Evolutionary conservation across 1,284 basidiomycete genomes (phyloP), one percentile per base, ranked within the genome.

Genomic region (Athelia sp.): DNA sequence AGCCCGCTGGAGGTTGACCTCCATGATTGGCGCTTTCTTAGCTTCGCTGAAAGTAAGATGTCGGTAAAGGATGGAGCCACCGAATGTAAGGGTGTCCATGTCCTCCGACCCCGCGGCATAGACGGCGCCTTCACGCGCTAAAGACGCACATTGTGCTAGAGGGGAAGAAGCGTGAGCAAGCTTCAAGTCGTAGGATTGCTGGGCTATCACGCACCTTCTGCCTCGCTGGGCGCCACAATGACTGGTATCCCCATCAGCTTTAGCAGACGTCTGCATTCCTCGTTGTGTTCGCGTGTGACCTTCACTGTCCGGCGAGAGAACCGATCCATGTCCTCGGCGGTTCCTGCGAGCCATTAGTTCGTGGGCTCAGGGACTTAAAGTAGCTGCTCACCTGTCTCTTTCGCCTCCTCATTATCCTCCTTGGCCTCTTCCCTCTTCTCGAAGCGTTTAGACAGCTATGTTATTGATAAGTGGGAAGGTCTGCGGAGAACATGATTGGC

Each of bases 41-140:
- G 94, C 94, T 65, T 99, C 97, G n/a, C 92, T 95, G 67, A 98
- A 98, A 6, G 97, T 99, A 47, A 99, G 81, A 68, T 98, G 96
- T 44, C 96, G 92, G 56, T 92, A 87, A 9, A 99, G 77, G 47
- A 97, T 87, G 0, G 96, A 95, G 1, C 96, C 75, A 57, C 83
- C 79, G 73, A 99, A 99, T 0, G 97, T 99, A 40, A 99, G 81
- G 2, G 97, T 99, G 62, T 99, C 97, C 97, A 99, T 99, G 65
- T 99, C 97, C 70, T 99, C 97, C 0, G 94, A 98, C 4, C 97
- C 97, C 3, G 95, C 95, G 1, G 91, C 97, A 62, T 90, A 99
- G 18, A 98, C 92, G 9, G 36, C 36, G 15, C 93, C 95, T 9
- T 93, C 93, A 24, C 94, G 82, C 14, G 93, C 94, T 3, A 99